These are phyloP conservation scores for Rhizopogon salebrosus DNA, from an alignment of 768 basidiomycete species.

Conservation along the genomic window DNA sequence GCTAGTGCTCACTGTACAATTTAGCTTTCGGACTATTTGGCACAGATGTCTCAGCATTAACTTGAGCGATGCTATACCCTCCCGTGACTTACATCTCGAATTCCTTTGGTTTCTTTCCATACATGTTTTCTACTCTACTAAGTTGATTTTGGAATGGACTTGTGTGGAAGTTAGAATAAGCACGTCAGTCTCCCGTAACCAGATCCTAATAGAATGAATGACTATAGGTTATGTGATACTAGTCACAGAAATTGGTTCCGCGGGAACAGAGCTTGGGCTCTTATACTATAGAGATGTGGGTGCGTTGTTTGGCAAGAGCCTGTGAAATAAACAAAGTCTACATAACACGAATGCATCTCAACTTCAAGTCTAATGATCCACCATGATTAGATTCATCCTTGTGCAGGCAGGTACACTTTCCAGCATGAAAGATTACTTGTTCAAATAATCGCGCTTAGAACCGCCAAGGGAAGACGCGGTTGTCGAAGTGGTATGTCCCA, in stretches of 20 bases:
- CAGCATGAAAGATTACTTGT: not conserved
- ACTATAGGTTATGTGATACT: too few species aligned
- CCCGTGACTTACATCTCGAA: not conserved
- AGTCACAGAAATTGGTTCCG: too few species aligned
- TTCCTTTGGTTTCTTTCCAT: not conserved
- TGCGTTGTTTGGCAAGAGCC: slow-evolving; percentile 10
- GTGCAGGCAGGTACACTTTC: slow-evolving; percentile 63
- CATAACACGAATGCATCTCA: not conserved
- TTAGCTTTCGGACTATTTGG: slow-evolving; percentile 62
- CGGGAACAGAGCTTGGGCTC: too few species aligned
- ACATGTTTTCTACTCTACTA: not conserved
- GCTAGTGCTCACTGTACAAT: not conserved
- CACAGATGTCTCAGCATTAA: slow-evolving; percentile 55
- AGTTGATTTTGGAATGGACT: not conserved
- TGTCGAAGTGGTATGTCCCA: slow-evolving; percentile 98
- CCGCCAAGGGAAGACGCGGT: slow-evolving; percentile 93
- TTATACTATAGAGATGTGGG: too few species aligned
- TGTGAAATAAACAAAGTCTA: slow-evolving; percentile 7
- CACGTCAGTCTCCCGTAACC: not conserved
- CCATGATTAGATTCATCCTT: slow-evolving; percentile 96
- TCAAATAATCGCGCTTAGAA: slow-evolving; percentile 49
- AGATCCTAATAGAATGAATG: too few species aligned
- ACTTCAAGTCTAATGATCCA: slow-evolving; percentile 9
- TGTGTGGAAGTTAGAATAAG: not conserved
- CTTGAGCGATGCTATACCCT: not conserved